These are phyloP conservation scores for Corynascus novoguineensis DNA, from an alignment of 495 filamentous ascomycete species.

Conservation along the genomic window DNA sequence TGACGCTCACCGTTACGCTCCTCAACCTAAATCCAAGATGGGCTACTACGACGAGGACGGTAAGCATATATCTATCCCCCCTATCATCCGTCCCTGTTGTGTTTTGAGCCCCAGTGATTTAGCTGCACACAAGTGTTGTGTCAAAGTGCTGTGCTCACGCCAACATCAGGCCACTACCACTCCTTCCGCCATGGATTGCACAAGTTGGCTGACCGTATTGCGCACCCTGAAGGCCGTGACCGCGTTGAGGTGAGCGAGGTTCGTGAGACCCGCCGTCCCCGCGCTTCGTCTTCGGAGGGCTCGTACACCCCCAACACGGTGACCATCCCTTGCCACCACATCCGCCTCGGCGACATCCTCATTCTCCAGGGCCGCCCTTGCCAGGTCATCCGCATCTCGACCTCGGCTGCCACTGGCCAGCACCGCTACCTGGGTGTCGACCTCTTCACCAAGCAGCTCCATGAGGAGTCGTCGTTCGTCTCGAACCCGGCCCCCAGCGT, in stretches of 20 bases:
- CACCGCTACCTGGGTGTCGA: slow-evolving; percentile 99
- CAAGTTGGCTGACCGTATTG: slow-evolving; percentile 73
- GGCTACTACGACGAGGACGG: slow-evolving; percentile 97
- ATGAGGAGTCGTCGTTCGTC: slow-evolving; percentile 97
- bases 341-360: slow-evolving; percentile 96
- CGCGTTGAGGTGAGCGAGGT: slow-evolving; percentile 54
- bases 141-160: slow-evolving; percentile 25
- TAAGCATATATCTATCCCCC: slow-evolving; percentile 29
- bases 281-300: slow-evolving; percentile 25
- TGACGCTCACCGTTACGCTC: slow-evolving; percentile 36
- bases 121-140: slow-evolving; percentile 20
- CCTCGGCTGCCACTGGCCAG: slow-evolving; percentile 95
- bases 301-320: slow-evolving; percentile 69
- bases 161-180: slow-evolving; percentile 72
- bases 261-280: slow-evolving; percentile 29
- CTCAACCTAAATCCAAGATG: slow-evolving; percentile 62
- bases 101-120: neutral
- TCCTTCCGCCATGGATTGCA: slow-evolving; percentile 77
- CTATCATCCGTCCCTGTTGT: neutral
- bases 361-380: slow-evolving; percentile 98
- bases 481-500: slow-evolving; percentile 94
- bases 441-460: slow-evolving; percentile 97
- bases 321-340: slow-evolving; percentile 98
- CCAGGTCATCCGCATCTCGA: slow-evolving; percentile 99
- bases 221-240: slow-evolving; percentile 57